Base-by-base conservation (phyloP, 345 rosid genomes). In the Hypericum androsaemum region DNA sequence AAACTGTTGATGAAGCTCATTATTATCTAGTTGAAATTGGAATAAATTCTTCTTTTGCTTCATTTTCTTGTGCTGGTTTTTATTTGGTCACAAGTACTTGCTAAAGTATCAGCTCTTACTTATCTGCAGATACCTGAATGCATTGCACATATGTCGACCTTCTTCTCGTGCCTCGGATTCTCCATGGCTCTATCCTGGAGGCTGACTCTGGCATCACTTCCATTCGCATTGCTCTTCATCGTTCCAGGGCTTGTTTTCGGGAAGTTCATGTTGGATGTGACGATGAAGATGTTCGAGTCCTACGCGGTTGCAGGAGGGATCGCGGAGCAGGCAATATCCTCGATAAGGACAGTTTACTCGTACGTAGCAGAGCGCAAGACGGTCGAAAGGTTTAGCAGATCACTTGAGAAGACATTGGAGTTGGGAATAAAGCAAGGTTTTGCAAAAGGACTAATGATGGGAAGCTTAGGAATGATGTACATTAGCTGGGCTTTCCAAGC, bases 301-400 rank as follows among this genome's bases (percentile, higher is more conserved):
- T 82, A 80, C 58, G 81, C 70, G 3, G 61, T 72, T 32, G 89
- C 86, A 14, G 89, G 86, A 22, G 89, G 81, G 37, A 71, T 77
- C 39, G 86, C 75, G 52, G 89, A 82, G 53, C 89, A 80, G 59
- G 77, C 89, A 50, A 64, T 82, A 50, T 82, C 89, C 38, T 80
- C 86, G 0, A 74, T 82, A 47, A 75, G 82, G 67, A 73, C 77
- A 7, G 82, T 80, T 8, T 80, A 79, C 44, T 72, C 89, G 5
- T 77, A 67, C 8, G 89, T 75, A 11, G 89, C 78, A 7, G 89
- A 82, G 70, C 46, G 59, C 37, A 72, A 75, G 37, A 82, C 78
- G 32, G 59, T 75, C 0, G 54, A 50, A 0, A 74, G 61, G 59
- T 80, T 73, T 75, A 80, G 89, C 50, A 14, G 12, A 5, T 72